Percentiles rank a stretch among this genome's conserved stretches.
These are phyloP conservation scores for Sugiyamaella neomexicana DNA, from an alignment of 1,139 yeast species.

Conservation along the genomic window DNA sequence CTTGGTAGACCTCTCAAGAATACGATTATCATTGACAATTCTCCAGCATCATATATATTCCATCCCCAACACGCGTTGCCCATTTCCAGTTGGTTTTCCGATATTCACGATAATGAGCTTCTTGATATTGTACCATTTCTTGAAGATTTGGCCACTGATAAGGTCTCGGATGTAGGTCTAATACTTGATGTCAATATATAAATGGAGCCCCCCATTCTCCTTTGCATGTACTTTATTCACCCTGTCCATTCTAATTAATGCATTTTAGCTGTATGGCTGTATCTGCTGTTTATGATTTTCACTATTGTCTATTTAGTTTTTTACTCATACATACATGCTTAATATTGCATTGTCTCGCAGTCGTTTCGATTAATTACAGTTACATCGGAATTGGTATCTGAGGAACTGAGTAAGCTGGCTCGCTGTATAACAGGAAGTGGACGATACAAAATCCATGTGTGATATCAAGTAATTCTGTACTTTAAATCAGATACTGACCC, in stretches of 20 bases:
- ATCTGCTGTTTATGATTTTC: not conserved
- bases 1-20: conserved; percentile 89
- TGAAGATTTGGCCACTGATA: conserved; percentile 68
- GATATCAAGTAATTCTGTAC: no score
- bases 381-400: no score
- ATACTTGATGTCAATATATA: conserved; percentile 27
- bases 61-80: conserved; percentile 99
- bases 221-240: conserved; percentile 7
- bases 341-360: not conserved
- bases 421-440: no score
- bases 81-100: conserved; percentile 98
- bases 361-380: no score
- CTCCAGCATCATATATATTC: conserved; percentile 94
- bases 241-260: conserved; percentile 2
- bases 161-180: conserved; percentile 65
- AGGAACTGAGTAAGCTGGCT: no score
- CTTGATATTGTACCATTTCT: conserved; percentile 87
- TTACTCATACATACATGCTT: not conserved
- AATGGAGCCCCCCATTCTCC: not conserved
- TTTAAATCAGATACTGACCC: no score
- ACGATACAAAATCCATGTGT: no score
- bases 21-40: conserved; percentile 87
- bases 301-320: not conserved
- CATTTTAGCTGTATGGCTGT: not conserved
- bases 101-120: conserved; percentile 93